Evolutionary conservation across 1,284 basidiomycete species (phyloP).

Genomic region (Austropuccinia psidii): DNA sequence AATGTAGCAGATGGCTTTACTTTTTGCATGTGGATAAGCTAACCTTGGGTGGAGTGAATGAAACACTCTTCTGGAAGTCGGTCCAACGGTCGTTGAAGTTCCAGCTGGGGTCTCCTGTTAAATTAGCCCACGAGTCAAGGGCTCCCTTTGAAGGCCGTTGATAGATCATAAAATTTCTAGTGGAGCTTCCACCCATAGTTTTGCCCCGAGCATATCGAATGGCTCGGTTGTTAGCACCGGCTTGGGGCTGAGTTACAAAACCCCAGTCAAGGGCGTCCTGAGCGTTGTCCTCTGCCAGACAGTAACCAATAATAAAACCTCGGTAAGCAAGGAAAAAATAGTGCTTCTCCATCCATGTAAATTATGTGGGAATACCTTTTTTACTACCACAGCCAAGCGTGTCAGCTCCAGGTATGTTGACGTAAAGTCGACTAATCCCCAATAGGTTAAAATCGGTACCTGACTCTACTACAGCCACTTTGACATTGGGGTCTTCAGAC

Average conservation of each 20-base stretch:
- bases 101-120: constrained; percentile 44
- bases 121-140: constrained; percentile 45
- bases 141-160: constrained; percentile 43
- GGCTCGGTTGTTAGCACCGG: constrained; percentile 18
- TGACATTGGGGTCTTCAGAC: constrained; percentile 42
- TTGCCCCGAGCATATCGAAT: constrained; percentile 43
- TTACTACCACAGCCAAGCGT: constrained; percentile 42
- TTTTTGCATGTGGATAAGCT: no score
- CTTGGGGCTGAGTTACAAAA: constrained; percentile 22
- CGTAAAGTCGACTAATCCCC: constrained; percentile 35
- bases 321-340: no score
- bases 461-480: constrained; percentile 45
- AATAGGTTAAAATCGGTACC: constrained; percentile 37
- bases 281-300: neutral
- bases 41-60: constrained; percentile 22
- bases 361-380: neutral
- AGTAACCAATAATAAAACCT: neutral
- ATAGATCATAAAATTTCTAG: constrained; percentile 46
- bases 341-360: no score
- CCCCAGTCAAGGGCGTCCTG: constrained; percentile 22
- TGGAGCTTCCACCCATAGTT: constrained; percentile 44
- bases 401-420: constrained; percentile 29
- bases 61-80: constrained; percentile 21
- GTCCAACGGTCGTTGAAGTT: constrained; percentile 43
- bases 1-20: no score